Evolutionary conservation across 2,329 filamentous ascomycete species (phyloP), one percentile per base, ranked within the genome.

Genomic region (Phyllosticta capitalensis): DNA sequence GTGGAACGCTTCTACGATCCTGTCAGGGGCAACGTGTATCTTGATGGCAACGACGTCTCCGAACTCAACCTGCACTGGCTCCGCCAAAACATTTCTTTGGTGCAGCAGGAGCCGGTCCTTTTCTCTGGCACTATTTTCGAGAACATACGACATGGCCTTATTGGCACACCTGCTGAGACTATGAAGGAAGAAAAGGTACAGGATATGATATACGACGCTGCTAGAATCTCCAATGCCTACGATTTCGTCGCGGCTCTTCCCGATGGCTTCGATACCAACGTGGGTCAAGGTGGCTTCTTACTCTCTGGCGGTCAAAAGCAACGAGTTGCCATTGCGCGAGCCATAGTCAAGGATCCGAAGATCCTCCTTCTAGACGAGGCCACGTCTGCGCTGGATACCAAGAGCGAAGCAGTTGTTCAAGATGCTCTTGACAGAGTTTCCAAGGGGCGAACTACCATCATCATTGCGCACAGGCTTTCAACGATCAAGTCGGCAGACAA

Each of bases 301-400:
- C 80, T 96, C 10, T 94, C 89, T 57, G 92, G 92, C 70, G 92
- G 92, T 38, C 92, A 96, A 74, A 95, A 95, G 74, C 92, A 96
- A 74, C 88, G 92, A 65, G 92, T 96, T 69, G 90, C 91, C 9
- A 95, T 95, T 73, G 90, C 91, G 7, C 81, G 90, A 68, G 90
- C 90, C 26, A 83, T 95, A 61, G 89, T 95, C 52, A 91, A 87
- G 45, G 88, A 95, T 66, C 90, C 90, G 1, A 94, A 90, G 75
- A 84, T 96, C 67, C 79, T 96, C 1, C 80, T 96, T 0, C 84
- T 96, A 9, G 92, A 96, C 64, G 92, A 96, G 72, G 92, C 92
- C 6, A 96, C 92, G 0, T 92, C 88, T 38, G 90, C 90, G 5
- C 79, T 96, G 1, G 92, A 96, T 69, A 95, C 91, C 28, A 92